Base-by-base conservation (phyloP, 345 rosid genomes). In the Orychophragmus violaceus region DNA sequence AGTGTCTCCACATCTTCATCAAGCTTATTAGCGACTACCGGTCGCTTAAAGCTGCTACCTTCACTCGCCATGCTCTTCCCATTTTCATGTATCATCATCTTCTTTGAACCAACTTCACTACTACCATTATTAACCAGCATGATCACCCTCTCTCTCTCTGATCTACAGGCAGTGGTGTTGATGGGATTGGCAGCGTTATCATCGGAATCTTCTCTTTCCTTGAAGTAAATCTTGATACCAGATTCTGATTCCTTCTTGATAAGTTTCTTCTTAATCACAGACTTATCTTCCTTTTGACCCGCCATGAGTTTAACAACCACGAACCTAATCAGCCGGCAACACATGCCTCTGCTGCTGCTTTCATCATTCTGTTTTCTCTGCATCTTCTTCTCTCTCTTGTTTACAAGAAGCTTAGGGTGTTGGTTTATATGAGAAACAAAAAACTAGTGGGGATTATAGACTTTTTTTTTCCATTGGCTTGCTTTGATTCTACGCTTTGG, bases 401-500 rank as follows among this genome's bases (percentile, higher is more conserved):
- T 51, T 52, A 24, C 37, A 13, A n/a, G 9, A 9, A 19, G 6
- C 21, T 17, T 17, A 42, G 19, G 77, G 5, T n/a, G n/a, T n/a
- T n/a, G n/a, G n/a, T n/a, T n/a, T n/a, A n/a, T n/a, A 41, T 41
- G 21, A 14, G 7, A n/a, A 37, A 22, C 3, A 59, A 41, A 12
- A n/a, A n/a, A n/a, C n/a, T 18, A 59, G 68, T 59, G 71, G 67
- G 36, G n/a, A 46, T 32, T 42, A 62, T 1, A 8, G 55, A 19
- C n/a, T 51, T 19, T 70, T n/a, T n/a, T n/a, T n/a, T n/a, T n/a
- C n/a, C n/a, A n/a, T n/a, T n/a, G n/a, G n/a, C n/a, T n/a, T 74
- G 77, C 77, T 74, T 74, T 74, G 70, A 63, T 69, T 75, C 75
- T 58, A 75, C 70, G 70, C 75, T 72, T 75, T 75, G 67, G 1